These are phyloP conservation scores for Fallopia convolvulus DNA, from an alignment of 148 eudicot genomes.

Conservation along the genomic window DNA sequence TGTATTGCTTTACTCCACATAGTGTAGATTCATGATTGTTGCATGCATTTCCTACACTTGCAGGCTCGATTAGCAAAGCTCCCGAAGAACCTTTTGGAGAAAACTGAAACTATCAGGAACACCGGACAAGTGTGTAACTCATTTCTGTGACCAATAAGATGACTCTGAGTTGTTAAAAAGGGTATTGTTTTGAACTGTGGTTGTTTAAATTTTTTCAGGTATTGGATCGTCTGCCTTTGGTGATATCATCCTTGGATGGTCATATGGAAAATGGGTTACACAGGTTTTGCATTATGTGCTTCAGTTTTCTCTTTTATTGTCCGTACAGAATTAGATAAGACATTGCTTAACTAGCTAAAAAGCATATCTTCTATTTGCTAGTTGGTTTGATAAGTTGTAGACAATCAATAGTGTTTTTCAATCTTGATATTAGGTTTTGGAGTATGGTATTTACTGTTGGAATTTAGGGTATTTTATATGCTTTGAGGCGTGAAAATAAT, in stretches of 20 bases:
- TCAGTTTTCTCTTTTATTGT: neutral
- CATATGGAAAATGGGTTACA: conserved; percentile 68
- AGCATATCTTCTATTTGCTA: neutral
- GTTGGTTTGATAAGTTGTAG: neutral
- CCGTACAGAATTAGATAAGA: neutral
- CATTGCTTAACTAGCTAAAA: neutral
- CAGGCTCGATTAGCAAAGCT: conserved; percentile 49
- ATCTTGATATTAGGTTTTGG: neutral
- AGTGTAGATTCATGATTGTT: neutral
- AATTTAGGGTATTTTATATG: too few relatives aligned
- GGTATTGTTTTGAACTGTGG: neutral
- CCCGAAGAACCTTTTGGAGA: conserved; percentile 53
- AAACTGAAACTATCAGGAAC: conserved; percentile 41
- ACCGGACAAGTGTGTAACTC: conserved; percentile 38
- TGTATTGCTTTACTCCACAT: neutral
- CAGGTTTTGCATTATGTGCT: conserved; percentile 31
- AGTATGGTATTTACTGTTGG: neutral
- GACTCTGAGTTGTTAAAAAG: neutral
- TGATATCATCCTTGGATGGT: conserved; percentile 84
- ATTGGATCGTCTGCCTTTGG: conserved; percentile 67
- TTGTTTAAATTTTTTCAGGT: conserved; percentile 31
- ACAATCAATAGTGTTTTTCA: neutral
- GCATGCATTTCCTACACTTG: neutral
- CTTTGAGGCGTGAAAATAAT: too few relatives aligned
- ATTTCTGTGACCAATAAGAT: neutral